Evolutionary conservation across 2,329 filamentous ascomycete genomes (phyloP), one percentile per base, ranked within the genome.

Genomic region (Ciborinia camelliae): DNA sequence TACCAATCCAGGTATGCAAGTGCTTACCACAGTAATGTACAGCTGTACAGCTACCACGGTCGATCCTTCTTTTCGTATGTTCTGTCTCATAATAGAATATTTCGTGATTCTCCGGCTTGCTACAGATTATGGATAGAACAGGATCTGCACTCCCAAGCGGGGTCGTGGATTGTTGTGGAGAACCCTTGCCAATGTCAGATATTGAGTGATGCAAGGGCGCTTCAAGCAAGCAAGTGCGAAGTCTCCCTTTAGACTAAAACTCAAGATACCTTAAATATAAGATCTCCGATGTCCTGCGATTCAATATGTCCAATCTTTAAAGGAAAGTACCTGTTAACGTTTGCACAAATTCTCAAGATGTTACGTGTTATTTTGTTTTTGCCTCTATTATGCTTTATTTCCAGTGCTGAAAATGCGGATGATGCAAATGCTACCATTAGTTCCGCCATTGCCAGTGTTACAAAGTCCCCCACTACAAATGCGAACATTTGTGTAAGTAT

Each of bases 401-500:
- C 39, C 12, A 7, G 10, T 32, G 18, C 10, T 57, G 20, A 37
- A 32, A n/a, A 57, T 23, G 37, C 26, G 3, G 5, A n/a, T 32
- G 26, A 43, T 43, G 18, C 10, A 26, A 32, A 57, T 43, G 12
- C 18, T 18, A 30, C 37, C 12, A 57, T 57, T 3, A 30, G n/a
- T 28, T n/a, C 12, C 4, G 26, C 39, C 32, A 3, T 57, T 10
- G 5, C 39, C 23, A 45, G 39, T 23, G 54, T 57, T n/a, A 18
- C 26, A 6, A 45, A 43, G 14, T 9, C 26, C 4, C 10, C 39
- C 18, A 32, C 18, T 23, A 32, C 10, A 45, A 9, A 32, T 57
- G 26, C 5, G 8, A 45, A 57, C 6, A 57, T 57, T 32, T 57
- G 54, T 28, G 54, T 57, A 23, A 57, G 54, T 32, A 32, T 45